Evolutionary conservation across 257 asterid genomes (phyloP), one percentile per base, ranked within the genome.

Genomic region (Handroanthus guayacan): DNA sequence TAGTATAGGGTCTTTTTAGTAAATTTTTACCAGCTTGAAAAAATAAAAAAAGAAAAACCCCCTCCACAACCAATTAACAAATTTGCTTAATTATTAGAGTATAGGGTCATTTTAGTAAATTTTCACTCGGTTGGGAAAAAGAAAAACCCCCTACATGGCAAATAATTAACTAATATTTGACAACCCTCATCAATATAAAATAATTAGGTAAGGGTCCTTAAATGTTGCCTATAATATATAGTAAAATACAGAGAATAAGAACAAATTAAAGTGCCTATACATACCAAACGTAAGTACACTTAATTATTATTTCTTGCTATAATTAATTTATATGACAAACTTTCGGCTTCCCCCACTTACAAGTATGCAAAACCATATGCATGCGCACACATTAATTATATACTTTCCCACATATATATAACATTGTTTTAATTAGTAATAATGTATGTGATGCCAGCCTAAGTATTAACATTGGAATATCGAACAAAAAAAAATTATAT

Each of bases 341-440:
- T 78, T 78, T 78, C 78, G 69, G 82, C 70, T 16, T 25, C n/a
- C 2, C 54, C 52, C 17, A 47, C 31, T 63, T 74, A 55, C 66
- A 65, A 36, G 75, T 73, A 52, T 78, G 31, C 45, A 5, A 71
- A 69, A 16, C 74, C 82, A 64, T 69, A 54, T 78, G 69, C 74
- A 31, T 78, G 74, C 74, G 16, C 77, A 12, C 74, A 78, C 18
- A 61, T 50, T 68, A 41, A 39, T 5, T 11, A 14, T 8, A 7
- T 5, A 5, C 16, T 14, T 37, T 48, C 48, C 8, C 17, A 45
- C 11, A 44, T 16, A 14, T 4, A 31, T 45, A 1, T 38, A 14
- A 50, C 6, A 10, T 36, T 39, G 20, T 69, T 0, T 65, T 39
- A 13, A 62, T 62, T 37, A 9, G 10, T 62, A 10, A 4, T 31